These are phyloP conservation scores for Exophiala alcalophila DNA, from an alignment of 2,329 filamentous ascomycete species.

Conservation along the genomic window DNA sequence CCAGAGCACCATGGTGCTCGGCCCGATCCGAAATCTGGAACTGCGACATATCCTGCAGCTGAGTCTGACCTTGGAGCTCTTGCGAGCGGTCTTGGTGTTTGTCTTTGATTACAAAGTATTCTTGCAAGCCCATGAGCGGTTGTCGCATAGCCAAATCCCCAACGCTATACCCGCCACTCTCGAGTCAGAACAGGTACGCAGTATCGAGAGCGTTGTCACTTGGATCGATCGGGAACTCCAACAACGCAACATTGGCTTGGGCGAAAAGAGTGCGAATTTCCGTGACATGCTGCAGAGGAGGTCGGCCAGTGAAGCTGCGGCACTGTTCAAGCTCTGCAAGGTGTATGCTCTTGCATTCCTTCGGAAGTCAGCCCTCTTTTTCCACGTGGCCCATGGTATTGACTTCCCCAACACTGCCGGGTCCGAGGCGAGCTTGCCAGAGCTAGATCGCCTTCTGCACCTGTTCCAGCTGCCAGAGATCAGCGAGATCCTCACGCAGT, in stretches of 20 bases:
- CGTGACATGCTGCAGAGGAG: slow-evolving; percentile 1
- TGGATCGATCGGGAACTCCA: slow-evolving; percentile 14
- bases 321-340: slow-evolving; percentile 48
- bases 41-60: slow-evolving; percentile 72
- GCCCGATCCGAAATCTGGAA: slow-evolving; percentile 23
- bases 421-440: slow-evolving; percentile 63
- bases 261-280: not conserved
- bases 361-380: slow-evolving; percentile 76
- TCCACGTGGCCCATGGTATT: slow-evolving; percentile 84
- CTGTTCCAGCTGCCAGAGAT: slow-evolving; percentile 73
- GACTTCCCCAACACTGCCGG: slow-evolving; percentile 74
- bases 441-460: slow-evolving; percentile 77
- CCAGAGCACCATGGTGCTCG: slow-evolving; percentile 24
- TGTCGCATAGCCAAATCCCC: slow-evolving; percentile 9
- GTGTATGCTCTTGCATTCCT: slow-evolving; percentile 89
- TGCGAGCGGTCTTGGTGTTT: slow-evolving; percentile 69
- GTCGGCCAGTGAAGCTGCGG: slow-evolving; percentile 12
- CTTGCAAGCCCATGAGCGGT: slow-evolving; percentile 12
- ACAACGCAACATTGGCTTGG: not conserved
- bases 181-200: slow-evolving; percentile 14
- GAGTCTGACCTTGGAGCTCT: slow-evolving; percentile 86
- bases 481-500: slow-evolving; percentile 69
- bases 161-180: slow-evolving; percentile 2
- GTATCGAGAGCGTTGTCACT: slow-evolving; percentile 12
- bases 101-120: slow-evolving; percentile 37